Evolutionary conservation across 2,329 filamentous ascomycete genomes (phyloP), one percentile per base, ranked within the genome.

Genomic region (Alternaria viburni): DNA sequence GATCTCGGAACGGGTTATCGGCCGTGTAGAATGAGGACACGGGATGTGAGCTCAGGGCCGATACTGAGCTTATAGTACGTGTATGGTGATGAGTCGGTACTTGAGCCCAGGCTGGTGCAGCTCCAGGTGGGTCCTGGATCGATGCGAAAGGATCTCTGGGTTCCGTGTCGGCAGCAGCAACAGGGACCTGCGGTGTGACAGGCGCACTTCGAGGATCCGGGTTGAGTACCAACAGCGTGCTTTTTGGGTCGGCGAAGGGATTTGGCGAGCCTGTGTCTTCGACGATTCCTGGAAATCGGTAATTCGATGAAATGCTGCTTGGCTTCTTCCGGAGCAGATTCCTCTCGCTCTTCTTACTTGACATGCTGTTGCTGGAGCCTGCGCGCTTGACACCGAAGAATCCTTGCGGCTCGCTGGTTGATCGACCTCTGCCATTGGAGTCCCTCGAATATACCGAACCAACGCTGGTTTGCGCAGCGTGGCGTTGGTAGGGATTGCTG

Each of bases 401-500:
- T 11, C 70, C 72, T 19, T 76, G 71, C 11, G 72, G 65, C 50
- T 80, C 76, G 58, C 73, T 78, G 17, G 69, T 70, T 5, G 75
- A 77, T 50, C 72, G 67, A 23, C 62, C 70, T 45, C 73, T 70
- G 15, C 68, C 68, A 50, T 69, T 71, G 3, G 71, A 64, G 15
- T 68, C 62, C 6, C 70, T 71, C 10, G 77, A 77, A 60, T 79
- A 79, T 3, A 78, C 65, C 1, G 76, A 79, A 45, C 74, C 76
- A 54, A 73, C 65, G 50, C 76, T 79, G 46, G 68, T 69, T 23
- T 74, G 72, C n/a, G 62, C 65, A 43, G 64, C 73, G 25, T 78
- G 74, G 54, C 72, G 69, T 36, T 71, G 69, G 57, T 78, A 78
- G 15, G 72, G 67, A 47, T 77, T 75, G 28, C 68, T 58, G 30